Conservation (phyloP, 176 grass and related monocot species). For the Musa acuminata region DNA sequence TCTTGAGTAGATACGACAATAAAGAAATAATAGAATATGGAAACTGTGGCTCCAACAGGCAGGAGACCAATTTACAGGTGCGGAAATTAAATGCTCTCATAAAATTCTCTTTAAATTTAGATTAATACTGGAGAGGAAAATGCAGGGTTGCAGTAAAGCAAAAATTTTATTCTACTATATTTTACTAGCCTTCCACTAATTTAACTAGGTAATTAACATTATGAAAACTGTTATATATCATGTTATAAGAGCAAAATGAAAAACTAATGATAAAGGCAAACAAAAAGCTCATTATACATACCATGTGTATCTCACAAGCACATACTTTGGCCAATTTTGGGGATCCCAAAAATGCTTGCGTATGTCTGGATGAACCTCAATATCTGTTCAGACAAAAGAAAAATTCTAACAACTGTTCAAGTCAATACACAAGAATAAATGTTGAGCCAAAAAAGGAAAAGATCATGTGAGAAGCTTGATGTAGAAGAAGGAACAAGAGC, state of each 20-base stretch:
- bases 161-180: background rate
- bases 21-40: background rate
- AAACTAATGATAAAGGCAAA: background rate
- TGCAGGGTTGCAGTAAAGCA: background rate
- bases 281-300: slow-evolving; percentile 16
- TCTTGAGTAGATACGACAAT: background rate
- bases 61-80: background rate
- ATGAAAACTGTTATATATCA: background rate
- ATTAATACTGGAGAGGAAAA: background rate
- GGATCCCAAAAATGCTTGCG: slow-evolving; percentile 75
- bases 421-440: background rate
- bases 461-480: background rate
- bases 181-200: background rate
- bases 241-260: background rate
- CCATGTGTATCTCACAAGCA: slow-evolving; percentile 99
- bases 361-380: slow-evolving; percentile 82
- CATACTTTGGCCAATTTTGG: slow-evolving; percentile 82
- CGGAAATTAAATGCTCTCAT: background rate
- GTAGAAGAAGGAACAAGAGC: background rate
- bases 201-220: background rate
- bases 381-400: slow-evolving; percentile 42
- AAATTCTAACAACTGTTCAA: background rate
- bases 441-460: background rate
- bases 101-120: background rate
- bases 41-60: background rate